Evolutionary conservation across 2,329 filamentous ascomycete genomes (phyloP).

Genomic region (Cladosporium sp.): DNA sequence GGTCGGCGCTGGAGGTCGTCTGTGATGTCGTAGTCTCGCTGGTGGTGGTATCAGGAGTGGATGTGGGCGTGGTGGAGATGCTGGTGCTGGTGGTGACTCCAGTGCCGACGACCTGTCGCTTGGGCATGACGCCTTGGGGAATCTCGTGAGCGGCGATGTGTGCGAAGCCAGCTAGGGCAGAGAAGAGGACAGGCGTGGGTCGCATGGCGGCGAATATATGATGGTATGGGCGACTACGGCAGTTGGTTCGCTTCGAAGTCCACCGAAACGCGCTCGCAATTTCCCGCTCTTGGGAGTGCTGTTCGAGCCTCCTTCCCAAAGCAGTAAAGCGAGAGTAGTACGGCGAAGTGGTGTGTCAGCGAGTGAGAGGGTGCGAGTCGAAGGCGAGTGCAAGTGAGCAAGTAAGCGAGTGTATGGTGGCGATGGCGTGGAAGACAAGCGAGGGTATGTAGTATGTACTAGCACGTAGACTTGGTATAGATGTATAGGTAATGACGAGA

Average conservation of each 20-base stretch:
- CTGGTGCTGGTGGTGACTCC: constrained; percentile 26
- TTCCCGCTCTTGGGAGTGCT: constrained; percentile 6
- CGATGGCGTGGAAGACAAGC: background rate
- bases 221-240: background rate
- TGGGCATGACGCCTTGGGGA: constrained; percentile 36
- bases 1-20: constrained; percentile 20
- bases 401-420: constrained; percentile 5
- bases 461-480: background rate
- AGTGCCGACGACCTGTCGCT: constrained; percentile 36
- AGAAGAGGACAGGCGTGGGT: constrained; percentile 27
- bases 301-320: constrained; percentile 14
- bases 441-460: background rate
- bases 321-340: constrained; percentile 12
- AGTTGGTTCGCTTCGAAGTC: background rate
- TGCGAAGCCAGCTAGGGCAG: constrained; percentile 33
- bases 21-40: constrained; percentile 17
- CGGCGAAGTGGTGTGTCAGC: background rate
- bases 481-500: background rate
- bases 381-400: background rate
- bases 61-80: constrained; percentile 12
- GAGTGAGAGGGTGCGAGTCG: background rate
- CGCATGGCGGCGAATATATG: constrained; percentile 13
- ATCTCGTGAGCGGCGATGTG: constrained; percentile 33
- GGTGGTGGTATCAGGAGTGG: constrained; percentile 16
- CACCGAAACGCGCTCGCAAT: constrained; percentile 10